Percentiles rank a stretch among this genome's conserved stretches.
Conservation (phyloP, 2,329 filamentous ascomycete genomes). For the Arthrobotrys iridis region DNA sequence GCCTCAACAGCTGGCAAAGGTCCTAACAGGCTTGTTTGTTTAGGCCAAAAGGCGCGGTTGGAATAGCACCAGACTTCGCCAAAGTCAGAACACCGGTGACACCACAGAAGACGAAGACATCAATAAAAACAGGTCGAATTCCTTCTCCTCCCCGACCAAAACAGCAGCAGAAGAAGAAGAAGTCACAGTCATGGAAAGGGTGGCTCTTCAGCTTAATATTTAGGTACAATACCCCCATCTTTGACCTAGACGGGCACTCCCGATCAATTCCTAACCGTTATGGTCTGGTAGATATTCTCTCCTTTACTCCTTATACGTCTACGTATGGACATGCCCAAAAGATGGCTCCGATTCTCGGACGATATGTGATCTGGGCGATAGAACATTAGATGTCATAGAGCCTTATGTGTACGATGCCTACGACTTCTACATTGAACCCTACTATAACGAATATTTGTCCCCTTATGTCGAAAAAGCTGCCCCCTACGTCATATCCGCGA, state of each 20-base stretch:
- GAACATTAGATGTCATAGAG: conserved; percentile 70
- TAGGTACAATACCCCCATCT: conserved; percentile 6
- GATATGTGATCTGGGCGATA: conserved; percentile 85
- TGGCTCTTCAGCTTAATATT: conserved; percentile 26
- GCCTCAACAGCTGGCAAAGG: background rate
- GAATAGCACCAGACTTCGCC: conserved; percentile 41
- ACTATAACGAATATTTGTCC: conserved; percentile 77
- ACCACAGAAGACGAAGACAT: conserved; percentile 52
- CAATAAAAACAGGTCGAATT: conserved; percentile 55
- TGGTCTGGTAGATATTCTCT: conserved; percentile 23
- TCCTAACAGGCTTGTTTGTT: conserved; percentile 8
- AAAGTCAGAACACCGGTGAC: conserved; percentile 4
- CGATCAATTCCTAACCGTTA: background rate
- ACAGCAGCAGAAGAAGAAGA: conserved; percentile 23
- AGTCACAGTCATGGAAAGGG: conserved; percentile 19
- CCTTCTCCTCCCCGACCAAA: conserved; percentile 32
- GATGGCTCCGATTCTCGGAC: conserved; percentile 68
- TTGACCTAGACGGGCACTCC: background rate
- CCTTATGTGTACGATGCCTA: conserved; percentile 89
- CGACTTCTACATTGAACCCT: conserved; percentile 81
- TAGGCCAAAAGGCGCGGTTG: conserved; percentile 46
- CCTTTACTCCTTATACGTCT: conserved; percentile 47
- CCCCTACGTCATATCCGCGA: conserved; percentile 74
- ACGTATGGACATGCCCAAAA: conserved; percentile 55
- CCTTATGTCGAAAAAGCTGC: conserved; percentile 68